Base-by-base conservation (phyloP, 257 asterid species). In the Coffea eugenioides region DNA sequence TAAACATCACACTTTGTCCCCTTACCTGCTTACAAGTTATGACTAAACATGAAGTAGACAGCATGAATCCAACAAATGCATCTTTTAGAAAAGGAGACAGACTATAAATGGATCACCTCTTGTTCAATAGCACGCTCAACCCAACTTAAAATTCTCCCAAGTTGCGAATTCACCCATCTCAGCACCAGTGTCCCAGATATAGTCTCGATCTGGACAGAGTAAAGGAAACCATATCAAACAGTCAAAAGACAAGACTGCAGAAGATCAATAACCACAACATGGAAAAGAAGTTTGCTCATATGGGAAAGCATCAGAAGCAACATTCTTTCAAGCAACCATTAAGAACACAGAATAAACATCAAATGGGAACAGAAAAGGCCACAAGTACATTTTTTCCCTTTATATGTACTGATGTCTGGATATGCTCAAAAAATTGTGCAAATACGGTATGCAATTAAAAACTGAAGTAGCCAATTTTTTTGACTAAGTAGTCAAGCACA, bases 131-230 rank as follows among this genome's bases (percentile, higher is more conserved):
- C 98, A 77, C 99, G 95, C 85, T 92, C 97, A 83, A 93, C 96
- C 99, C 99, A 95, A 82, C 89, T 89, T 78, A 89, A 84, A 77
- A 95, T 86, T 88, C 98, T 91, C 71, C 93, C 93, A 82, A 95
- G 97, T 82, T 95, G 99, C 21, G 99, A 85, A 86, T 95, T 95
- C 82, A 95, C 93, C 99, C 99, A 95, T 73, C 99, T 93, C 83
- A 92, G 88, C 82, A 95, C 99, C 94, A 95, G 88, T 27, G 99
- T 95, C 76, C 99, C 98, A 82, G 99, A 95, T 82, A 84, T 82
- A 71, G 89, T 89, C 80, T 92, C 98, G 82, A 95, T 92, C 99
- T 95, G 87, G 80, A 81, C 31, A 77, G 49, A 54, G 9, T 48
- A 64, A 83, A 82, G 76, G 57, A 74, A 70, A 84, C 68, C 46